phyloP scores from a whole-genome alignment of 1,139 yeast genomes.

The Geotrichum phurueaensis region DNA sequence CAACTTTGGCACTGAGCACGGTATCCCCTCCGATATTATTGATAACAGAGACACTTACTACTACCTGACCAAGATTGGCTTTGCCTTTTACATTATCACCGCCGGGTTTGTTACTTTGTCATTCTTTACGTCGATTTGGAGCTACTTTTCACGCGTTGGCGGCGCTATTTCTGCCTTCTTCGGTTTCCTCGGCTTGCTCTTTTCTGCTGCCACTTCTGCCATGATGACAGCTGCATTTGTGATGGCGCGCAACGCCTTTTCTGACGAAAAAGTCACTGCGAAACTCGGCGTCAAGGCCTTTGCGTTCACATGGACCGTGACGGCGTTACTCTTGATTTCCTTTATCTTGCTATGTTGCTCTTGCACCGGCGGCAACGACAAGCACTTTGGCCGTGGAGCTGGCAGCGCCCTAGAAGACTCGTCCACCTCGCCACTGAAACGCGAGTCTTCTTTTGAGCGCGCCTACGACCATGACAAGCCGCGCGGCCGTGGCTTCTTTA shows the following conservation, averaged over 20 bases:
- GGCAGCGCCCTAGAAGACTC: not conserved
- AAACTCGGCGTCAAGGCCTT: slow-evolving; percentile 52
- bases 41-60: slow-evolving; percentile 47
- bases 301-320: slow-evolving; percentile 62
- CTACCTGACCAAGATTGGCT: slow-evolving; percentile 60
- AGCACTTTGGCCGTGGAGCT: not conserved
- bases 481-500: slow-evolving; percentile 11
- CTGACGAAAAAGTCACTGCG: slow-evolving; percentile 43
- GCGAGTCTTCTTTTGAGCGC: slow-evolving; percentile 17
- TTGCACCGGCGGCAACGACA: slow-evolving; percentile 20
- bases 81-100: slow-evolving; percentile 60
- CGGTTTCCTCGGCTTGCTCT: slow-evolving; percentile 44
- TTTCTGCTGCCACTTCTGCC: slow-evolving; percentile 53
- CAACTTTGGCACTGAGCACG: slow-evolving; percentile 44
- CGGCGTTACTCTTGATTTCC: slow-evolving; percentile 42
- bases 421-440: slow-evolving; percentile 10
- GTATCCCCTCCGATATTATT: slow-evolving; percentile 47
- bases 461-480: slow-evolving; percentile 8
- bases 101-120: slow-evolving; percentile 52
- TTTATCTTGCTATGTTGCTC: slow-evolving; percentile 32
- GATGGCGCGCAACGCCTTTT: slow-evolving; percentile 54
- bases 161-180: slow-evolving; percentile 35
- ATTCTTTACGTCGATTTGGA: slow-evolving; percentile 37
- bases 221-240: slow-evolving; percentile 61
- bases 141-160: slow-evolving; percentile 33